These are phyloP conservation scores for Camellia oleifera DNA, from an alignment of 179 eudicot species.

Conservation along the genomic window DNA sequence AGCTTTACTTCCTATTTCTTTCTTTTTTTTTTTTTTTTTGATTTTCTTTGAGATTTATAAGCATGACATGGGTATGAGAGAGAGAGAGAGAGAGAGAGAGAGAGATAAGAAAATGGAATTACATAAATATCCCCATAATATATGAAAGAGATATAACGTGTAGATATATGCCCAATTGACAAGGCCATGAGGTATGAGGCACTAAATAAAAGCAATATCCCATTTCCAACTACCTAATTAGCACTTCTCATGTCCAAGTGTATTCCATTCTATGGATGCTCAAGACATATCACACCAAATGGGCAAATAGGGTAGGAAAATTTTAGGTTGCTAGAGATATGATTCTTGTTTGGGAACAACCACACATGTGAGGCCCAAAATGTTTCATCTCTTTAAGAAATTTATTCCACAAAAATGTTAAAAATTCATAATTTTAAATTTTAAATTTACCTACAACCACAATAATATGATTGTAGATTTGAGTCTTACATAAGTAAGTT, in stretches of 20 bases:
- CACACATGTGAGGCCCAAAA: conserved; percentile 18
- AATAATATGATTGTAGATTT: no score
- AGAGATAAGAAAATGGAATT: not conserved
- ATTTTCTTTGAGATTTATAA: not conserved
- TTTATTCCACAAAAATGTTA: not conserved
- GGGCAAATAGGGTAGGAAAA: not conserved
- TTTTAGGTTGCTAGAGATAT: conserved; percentile 7
- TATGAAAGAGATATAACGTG: not conserved
- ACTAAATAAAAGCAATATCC: conserved; percentile 6
- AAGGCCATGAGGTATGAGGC: conserved; percentile 19
- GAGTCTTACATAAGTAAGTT: no score
- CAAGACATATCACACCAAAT: not conserved
- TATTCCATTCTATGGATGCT: not conserved
- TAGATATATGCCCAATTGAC: conserved; percentile 7
- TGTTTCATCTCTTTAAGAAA: not conserved
- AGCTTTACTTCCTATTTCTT: not conserved
- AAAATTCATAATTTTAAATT: no score
- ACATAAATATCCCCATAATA: not conserved
- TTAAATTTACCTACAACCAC: no score
- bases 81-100: conserved; percentile 1
- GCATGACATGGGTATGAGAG: conserved; percentile 14
- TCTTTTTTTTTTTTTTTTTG: no score
- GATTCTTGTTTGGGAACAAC: conserved; percentile 6
- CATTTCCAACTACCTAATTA: conserved; percentile 1
- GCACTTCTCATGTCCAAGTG: not conserved